phyloP scores from a whole-genome alignment of 345 rosid species.

The Jatropha curcas region DNA sequence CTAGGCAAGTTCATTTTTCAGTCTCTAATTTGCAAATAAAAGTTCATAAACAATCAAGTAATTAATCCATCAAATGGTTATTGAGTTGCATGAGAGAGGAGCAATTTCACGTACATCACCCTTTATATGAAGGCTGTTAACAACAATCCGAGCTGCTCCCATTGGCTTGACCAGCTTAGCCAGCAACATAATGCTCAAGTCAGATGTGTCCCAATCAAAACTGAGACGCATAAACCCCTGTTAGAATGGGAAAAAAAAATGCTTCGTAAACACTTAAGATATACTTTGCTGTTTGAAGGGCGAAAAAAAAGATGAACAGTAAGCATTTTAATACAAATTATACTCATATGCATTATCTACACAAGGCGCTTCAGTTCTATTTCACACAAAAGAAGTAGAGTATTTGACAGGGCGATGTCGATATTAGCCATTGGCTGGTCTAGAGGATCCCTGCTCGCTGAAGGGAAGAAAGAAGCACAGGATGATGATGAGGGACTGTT shows the following conservation, averaged over 20 bases:
- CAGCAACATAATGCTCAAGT: slow-evolving; percentile 78
- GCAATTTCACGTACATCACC: slow-evolving; percentile 72
- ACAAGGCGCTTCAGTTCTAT: neutral
- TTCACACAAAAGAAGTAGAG: neutral
- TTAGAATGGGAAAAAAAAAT: slow-evolving; percentile 19
- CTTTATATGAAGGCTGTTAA: slow-evolving; percentile 89
- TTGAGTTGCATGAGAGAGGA: neutral
- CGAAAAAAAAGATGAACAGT: slow-evolving; percentile 11
- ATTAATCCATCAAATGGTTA: neutral
- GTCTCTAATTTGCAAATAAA: neutral
- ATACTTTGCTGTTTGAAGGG: neutral
- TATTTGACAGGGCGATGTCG: neutral
- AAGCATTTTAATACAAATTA: neutral
- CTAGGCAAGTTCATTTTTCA: neutral
- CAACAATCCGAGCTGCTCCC: slow-evolving; percentile 84
- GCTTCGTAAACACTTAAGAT: slow-evolving; percentile 7
- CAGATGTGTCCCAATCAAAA: slow-evolving; percentile 83
- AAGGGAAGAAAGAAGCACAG: neutral
- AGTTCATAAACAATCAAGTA: neutral
- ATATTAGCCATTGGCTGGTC: neutral
- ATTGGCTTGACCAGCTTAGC: slow-evolving; percentile 85
- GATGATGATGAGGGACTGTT: neutral
- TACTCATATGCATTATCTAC: neutral
- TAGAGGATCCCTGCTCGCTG: neutral
- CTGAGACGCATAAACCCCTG: slow-evolving; percentile 78